These are phyloP conservation scores for Clonostachys solani DNA, from an alignment of 2,329 filamentous ascomycete species.

Conservation along the genomic window DNA sequence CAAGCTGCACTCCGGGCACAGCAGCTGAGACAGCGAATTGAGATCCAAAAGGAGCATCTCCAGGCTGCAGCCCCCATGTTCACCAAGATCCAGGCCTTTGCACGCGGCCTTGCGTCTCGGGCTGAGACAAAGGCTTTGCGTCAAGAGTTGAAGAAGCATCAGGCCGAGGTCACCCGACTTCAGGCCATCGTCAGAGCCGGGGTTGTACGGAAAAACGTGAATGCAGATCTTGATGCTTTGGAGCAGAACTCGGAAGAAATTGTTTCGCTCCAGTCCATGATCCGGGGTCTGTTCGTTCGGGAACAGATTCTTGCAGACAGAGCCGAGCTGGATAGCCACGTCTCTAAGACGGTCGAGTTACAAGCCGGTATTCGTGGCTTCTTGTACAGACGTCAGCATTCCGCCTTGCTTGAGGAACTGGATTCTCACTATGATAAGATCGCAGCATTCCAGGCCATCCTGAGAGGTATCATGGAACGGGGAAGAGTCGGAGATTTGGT, in stretches of 20 bases:
- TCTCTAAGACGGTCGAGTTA: constrained; percentile 51
- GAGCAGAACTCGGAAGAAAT: constrained; percentile 38
- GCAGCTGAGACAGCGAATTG: constrained; percentile 51
- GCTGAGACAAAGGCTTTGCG: constrained; percentile 36
- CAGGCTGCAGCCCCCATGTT: constrained; percentile 43
- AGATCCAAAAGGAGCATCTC: constrained; percentile 45
- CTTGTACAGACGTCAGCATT: constrained; percentile 55
- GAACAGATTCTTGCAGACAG: constrained; percentile 41
- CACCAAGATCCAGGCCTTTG: constrained; percentile 34
- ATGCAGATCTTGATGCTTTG: constrained; percentile 42
- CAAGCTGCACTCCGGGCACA: constrained; percentile 65
- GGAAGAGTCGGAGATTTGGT: constrained; percentile 70
- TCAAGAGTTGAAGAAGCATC: constrained; percentile 41
- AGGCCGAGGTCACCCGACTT: constrained; percentile 36
- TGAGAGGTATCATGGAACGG: constrained; percentile 75
- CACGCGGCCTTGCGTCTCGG: constrained; percentile 44
- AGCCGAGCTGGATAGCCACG: constrained; percentile 53
- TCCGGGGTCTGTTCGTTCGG: constrained; percentile 59
- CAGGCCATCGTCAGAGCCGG: constrained; percentile 50
- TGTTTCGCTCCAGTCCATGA: constrained; percentile 50
- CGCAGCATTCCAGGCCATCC: constrained; percentile 67
- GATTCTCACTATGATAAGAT: constrained; percentile 64
- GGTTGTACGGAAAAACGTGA: constrained; percentile 46
- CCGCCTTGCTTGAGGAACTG: constrained; percentile 64
- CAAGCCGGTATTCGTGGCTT: constrained; percentile 67